phyloP scores from a whole-genome alignment of 2,329 filamentous ascomycete genomes.

The Paraconiothyrium brasiliense region DNA sequence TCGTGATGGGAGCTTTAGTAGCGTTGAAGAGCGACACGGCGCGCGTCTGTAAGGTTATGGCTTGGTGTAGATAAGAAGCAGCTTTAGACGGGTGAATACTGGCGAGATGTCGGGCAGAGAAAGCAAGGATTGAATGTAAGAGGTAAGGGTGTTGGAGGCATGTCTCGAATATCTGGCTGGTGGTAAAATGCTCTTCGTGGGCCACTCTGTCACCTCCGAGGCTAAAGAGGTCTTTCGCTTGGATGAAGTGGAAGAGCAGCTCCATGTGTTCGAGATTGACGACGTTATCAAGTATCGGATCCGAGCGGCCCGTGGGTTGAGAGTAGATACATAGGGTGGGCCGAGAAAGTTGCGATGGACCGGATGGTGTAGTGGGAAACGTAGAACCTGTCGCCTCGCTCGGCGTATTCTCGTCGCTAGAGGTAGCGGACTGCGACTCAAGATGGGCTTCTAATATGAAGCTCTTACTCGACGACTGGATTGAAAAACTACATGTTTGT shows the following conservation, averaged over 20 bases:
- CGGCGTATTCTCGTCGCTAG: neutral
- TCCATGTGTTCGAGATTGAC: slow-evolving; percentile 50
- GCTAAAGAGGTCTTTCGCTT: slow-evolving; percentile 34
- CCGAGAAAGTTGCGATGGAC: neutral
- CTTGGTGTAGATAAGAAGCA: slow-evolving; percentile 24
- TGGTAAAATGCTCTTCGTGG: slow-evolving; percentile 21
- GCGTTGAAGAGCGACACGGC: slow-evolving; percentile 37
- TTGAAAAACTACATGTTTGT: slow-evolving; percentile 27
- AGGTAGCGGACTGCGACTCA: neutral
- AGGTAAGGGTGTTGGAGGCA: slow-evolving; percentile 46
- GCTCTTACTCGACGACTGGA: neutral
- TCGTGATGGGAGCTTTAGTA: slow-evolving; percentile 27
- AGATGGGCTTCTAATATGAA: neutral
- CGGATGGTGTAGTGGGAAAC: neutral
- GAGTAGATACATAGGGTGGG: neutral
- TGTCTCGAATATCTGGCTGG: slow-evolving; percentile 31
- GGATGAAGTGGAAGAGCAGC: slow-evolving; percentile 44
- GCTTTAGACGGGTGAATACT: slow-evolving; percentile 33
- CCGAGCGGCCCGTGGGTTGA: neutral
- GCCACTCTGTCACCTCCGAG: slow-evolving; percentile 30
- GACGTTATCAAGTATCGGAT: slow-evolving; percentile 15
- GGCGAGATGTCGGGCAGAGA: slow-evolving; percentile 49
- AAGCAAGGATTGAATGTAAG: slow-evolving; percentile 49
- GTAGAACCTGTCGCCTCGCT: neutral
- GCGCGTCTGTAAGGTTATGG: slow-evolving; percentile 46